Percentiles rank a stretch among this genome's conserved stretches.
Evolutionary conservation across 2,329 filamentous ascomycete species (phyloP).

Genomic region (Claviceps purpurea): DNA sequence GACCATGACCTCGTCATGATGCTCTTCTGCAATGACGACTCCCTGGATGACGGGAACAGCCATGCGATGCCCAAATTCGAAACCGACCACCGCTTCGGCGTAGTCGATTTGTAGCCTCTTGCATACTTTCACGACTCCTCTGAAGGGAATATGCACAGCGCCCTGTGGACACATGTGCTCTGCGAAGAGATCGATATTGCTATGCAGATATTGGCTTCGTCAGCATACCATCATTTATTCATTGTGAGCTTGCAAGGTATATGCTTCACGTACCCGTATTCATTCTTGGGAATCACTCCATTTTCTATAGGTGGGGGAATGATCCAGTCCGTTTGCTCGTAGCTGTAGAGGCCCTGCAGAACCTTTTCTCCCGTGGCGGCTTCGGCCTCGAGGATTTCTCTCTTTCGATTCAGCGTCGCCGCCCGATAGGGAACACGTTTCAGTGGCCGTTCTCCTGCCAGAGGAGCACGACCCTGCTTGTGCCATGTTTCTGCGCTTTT

Average conservation of each 20-base stretch:
- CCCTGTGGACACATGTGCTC: slow-evolving; percentile 82
- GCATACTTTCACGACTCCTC: slow-evolving; percentile 67
- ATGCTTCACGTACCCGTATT: slow-evolving; percentile 47
- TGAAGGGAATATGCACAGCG: slow-evolving; percentile 69
- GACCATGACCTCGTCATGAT: slow-evolving; percentile 60
- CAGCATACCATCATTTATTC: neutral
- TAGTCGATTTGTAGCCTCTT: slow-evolving; percentile 75
- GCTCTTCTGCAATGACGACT: slow-evolving; percentile 74
- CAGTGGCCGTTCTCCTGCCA: slow-evolving; percentile 56
- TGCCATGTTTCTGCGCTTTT: slow-evolving; percentile 96
- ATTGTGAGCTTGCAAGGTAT: neutral
- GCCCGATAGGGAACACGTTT: slow-evolving; percentile 85
- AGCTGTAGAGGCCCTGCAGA: slow-evolving; percentile 72
- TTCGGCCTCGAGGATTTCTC: slow-evolving; percentile 79
- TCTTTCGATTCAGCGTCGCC: slow-evolving; percentile 73
- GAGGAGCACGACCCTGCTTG: slow-evolving; percentile 76
- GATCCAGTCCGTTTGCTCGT: slow-evolving; percentile 87
- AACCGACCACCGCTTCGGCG: slow-evolving; percentile 88
- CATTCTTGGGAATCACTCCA: slow-evolving; percentile 83
- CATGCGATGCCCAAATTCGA: slow-evolving; percentile 91
- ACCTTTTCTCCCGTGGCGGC: slow-evolving; percentile 69
- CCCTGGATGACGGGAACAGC: slow-evolving; percentile 86
- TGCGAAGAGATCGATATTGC: slow-evolving; percentile 89
- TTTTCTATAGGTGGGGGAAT: slow-evolving; percentile 76
- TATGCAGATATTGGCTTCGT: slow-evolving; percentile 13